Conservation (phyloP, 129 eudicot species). For the Flaveria bidentis region DNA sequence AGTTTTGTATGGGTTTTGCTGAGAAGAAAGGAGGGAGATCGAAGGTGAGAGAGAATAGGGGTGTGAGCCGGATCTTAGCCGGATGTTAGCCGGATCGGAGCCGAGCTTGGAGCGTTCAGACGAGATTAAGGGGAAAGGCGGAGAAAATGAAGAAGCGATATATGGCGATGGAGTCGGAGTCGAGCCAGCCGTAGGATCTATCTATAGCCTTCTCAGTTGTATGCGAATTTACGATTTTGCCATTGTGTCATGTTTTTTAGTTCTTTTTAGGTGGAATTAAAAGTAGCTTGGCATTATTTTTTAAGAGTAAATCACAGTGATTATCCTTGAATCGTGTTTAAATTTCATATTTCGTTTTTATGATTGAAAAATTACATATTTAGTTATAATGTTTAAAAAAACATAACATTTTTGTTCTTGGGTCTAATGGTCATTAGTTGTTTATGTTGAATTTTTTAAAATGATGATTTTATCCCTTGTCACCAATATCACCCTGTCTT, state of each 20-base stretch:
- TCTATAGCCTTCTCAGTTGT: not conserved
- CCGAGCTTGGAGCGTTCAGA: slow-evolving; percentile 35
- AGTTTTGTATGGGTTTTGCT: slow-evolving; percentile 7
- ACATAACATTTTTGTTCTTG: no score
- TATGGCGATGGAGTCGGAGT: slow-evolving; percentile 23
- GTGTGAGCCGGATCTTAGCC: slow-evolving; percentile 33
- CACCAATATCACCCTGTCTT: no score
- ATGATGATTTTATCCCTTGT: no score
- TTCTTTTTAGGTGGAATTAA: not conserved
- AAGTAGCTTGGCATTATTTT: not conserved
- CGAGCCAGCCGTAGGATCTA: slow-evolving; percentile 43
- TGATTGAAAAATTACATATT: no score
- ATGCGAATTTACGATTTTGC: slow-evolving; percentile 13
- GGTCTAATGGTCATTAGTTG: no score
- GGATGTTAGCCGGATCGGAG: slow-evolving; percentile 50
- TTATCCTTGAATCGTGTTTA: no score
- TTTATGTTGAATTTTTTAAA: no score
- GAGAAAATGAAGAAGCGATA: slow-evolving; percentile 32
- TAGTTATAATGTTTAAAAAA: no score
- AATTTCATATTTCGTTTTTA: no score
- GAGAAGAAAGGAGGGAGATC: not conserved
- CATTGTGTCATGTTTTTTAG: not conserved
- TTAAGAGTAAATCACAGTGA: no score
- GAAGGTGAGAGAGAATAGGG: slow-evolving; percentile 31
- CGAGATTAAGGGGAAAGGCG: slow-evolving; percentile 23